Conservation (phyloP, 305 asterid species). For the Fraxinus angustifolia region DNA sequence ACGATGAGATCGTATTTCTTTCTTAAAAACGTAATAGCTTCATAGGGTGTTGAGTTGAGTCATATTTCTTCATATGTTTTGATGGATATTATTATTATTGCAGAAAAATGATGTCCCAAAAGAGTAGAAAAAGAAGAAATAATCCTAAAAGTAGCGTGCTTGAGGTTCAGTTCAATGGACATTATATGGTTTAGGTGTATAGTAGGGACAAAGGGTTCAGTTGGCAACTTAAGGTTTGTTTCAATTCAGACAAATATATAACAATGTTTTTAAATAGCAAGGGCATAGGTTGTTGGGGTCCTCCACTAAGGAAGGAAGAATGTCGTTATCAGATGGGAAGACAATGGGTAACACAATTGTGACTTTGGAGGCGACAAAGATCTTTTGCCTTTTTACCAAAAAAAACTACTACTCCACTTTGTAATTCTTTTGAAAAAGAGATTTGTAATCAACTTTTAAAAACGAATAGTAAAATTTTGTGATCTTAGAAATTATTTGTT, state of each 20-base stretch:
- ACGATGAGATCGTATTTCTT: neutral
- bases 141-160: neutral
- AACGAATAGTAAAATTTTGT: neutral
- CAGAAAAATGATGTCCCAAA: neutral
- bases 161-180: neutral
- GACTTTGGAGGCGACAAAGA: slow-evolving; percentile 32
- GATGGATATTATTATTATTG: neutral
- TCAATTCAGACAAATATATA: neutral
- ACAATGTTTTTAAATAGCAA: neutral
- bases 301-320: slow-evolving; percentile 9
- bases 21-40: neutral
- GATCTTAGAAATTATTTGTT: neutral
- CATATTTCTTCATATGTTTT: neutral
- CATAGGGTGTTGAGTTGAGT: neutral
- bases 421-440: neutral
- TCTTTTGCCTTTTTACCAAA: slow-evolving; percentile 17
- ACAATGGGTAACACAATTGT: slow-evolving; percentile 10
- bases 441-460: neutral
- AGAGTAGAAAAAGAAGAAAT: neutral
- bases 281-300: slow-evolving; percentile 4
- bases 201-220: slow-evolving; percentile 27
- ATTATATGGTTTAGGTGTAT: slow-evolving; percentile 27
- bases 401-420: slow-evolving; percentile 15
- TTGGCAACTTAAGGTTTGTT: slow-evolving; percentile 11
- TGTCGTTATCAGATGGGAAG: slow-evolving; percentile 10